A percentile compares a stretch with the other conserved stretches of the same genome.
Conservation (phyloP, 148 eudicot species). For the Camellia japonica region DNA sequence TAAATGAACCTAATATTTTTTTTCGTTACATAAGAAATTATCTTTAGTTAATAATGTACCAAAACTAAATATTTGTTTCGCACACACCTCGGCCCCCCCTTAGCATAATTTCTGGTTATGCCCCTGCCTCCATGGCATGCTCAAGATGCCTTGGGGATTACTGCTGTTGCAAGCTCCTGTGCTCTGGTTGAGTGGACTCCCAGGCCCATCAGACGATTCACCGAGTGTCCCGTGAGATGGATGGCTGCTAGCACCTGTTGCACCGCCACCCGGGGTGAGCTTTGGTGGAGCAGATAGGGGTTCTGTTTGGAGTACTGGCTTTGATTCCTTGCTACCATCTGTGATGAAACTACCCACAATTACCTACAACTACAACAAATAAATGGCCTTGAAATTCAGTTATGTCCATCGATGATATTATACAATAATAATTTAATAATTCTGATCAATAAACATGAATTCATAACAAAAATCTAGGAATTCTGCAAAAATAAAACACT, state of each 20-base stretch:
- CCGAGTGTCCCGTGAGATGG: conserved; percentile 60
- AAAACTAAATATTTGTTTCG: too few species aligned
- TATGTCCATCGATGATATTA: too few species aligned
- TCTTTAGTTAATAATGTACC: too few species aligned
- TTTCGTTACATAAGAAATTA: too few species aligned
- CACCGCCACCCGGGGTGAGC: conserved; percentile 33
- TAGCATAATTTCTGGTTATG: too few species aligned
- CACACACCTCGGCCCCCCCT: too few species aligned
- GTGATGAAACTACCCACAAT: conserved; percentile 57
- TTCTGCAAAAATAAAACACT: too few species aligned
- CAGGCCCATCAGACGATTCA: conserved; percentile 72
- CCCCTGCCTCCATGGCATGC: conserved; percentile 55
- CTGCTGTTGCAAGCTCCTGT: conserved; percentile 41
- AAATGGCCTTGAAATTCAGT: not conserved
- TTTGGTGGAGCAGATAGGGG: conserved; percentile 38
- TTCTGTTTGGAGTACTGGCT: conserved; percentile 32
- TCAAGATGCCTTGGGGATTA: conserved; percentile 39
- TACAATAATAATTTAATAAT: too few species aligned
- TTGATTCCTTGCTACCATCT: conserved; percentile 37
- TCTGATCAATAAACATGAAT: too few species aligned
- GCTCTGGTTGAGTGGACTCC: conserved; percentile 71
- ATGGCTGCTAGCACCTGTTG: conserved; percentile 55
- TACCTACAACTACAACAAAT: conserved; percentile 38
- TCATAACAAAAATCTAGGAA: too few species aligned
- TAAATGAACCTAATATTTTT: too few species aligned